Evolutionary conservation across 371 early-diverging fungal genomes (phyloP).

Genomic region (Fennellomyces sp.): DNA sequence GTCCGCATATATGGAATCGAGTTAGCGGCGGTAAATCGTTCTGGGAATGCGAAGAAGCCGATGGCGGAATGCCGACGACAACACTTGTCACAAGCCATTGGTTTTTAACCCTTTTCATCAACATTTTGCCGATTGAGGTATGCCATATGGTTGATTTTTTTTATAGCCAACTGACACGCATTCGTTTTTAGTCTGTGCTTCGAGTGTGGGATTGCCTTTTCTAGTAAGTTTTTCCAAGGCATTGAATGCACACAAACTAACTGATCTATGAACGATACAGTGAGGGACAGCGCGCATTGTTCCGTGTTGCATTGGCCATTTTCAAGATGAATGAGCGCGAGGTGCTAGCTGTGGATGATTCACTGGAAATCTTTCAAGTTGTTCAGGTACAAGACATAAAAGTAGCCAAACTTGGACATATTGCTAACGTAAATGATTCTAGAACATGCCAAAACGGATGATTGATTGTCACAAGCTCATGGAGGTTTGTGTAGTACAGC

Average conservation of each 20-base stretch:
- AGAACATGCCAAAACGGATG: conserved; percentile 77
- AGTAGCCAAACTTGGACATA: not conserved
- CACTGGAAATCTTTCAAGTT: conserved; percentile 71
- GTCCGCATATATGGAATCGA: conserved; percentile 58
- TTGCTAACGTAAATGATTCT: not conserved
- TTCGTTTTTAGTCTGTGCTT: conserved; percentile 70
- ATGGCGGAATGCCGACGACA: conserved; percentile 66
- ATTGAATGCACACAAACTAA: not conserved
- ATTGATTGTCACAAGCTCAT: conserved; percentile 76
- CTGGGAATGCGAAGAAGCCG: conserved; percentile 50
- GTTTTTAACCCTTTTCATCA: conserved; percentile 79
- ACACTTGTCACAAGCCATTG: conserved; percentile 79
- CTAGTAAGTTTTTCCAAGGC: conserved; percentile 49
- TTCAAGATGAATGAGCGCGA: conserved; percentile 74
- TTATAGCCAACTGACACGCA: too few relatives aligned
- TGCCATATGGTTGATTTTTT: not conserved
- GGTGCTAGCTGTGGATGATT: conserved; percentile 65
- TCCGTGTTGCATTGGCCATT: conserved; percentile 79
- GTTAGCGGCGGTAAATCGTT: conserved; percentile 52
- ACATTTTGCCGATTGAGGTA: conserved; percentile 69
- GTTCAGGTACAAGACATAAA: conserved; percentile 33
- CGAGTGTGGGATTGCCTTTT: conserved; percentile 88
- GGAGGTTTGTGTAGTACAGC: conserved; percentile 36
- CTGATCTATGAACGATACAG: conserved; percentile 20
- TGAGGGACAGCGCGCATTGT: conserved; percentile 81